These are phyloP conservation scores for Kwoniella europaea DNA, from an alignment of 768 basidiomycete species.

Conservation along the genomic window DNA sequence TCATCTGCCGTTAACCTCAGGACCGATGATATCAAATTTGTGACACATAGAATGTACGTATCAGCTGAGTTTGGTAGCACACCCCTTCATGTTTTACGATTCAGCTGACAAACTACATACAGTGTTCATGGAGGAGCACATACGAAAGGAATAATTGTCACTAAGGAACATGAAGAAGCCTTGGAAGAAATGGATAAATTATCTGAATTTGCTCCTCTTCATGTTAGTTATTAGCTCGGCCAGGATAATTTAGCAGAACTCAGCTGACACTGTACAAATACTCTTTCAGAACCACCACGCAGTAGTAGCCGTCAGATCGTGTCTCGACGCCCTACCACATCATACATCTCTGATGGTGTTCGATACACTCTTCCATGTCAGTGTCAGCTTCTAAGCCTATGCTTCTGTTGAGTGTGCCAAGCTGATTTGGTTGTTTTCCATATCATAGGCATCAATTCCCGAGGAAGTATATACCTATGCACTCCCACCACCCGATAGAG, in stretches of 20 bases:
- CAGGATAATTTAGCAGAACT: constrained; percentile 31
- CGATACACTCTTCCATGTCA: constrained; percentile 68
- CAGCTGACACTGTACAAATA: constrained; percentile 10
- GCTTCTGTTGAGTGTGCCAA: background rate
- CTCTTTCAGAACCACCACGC: constrained; percentile 59
- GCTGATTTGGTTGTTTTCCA: background rate
- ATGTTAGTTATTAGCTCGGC: constrained; percentile 54
- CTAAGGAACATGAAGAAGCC: constrained; percentile 70
- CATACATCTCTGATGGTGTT: constrained; percentile 82
- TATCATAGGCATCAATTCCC: constrained; percentile 68
- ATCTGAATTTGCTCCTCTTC: constrained; percentile 72
- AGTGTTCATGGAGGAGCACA: constrained; percentile 89
- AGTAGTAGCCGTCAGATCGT: constrained; percentile 61
- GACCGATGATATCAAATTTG: constrained; percentile 57
- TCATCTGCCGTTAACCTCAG: constrained; percentile 34
- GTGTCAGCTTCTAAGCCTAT: background rate
- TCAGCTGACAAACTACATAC: background rate
- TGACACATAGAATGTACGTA: constrained; percentile 57
- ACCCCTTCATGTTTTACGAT: constrained; percentile 46
- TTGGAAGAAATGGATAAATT: constrained; percentile 74
- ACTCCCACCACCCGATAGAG: constrained; percentile 64
- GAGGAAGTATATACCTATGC: constrained; percentile 78
- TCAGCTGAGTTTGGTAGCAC: constrained; percentile 54
- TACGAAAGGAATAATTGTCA: constrained; percentile 71
- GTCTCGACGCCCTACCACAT: constrained; percentile 68